Conservation (phyloP, 2,329 filamentous ascomycete species). For the Dothistroma septosporum region DNA sequence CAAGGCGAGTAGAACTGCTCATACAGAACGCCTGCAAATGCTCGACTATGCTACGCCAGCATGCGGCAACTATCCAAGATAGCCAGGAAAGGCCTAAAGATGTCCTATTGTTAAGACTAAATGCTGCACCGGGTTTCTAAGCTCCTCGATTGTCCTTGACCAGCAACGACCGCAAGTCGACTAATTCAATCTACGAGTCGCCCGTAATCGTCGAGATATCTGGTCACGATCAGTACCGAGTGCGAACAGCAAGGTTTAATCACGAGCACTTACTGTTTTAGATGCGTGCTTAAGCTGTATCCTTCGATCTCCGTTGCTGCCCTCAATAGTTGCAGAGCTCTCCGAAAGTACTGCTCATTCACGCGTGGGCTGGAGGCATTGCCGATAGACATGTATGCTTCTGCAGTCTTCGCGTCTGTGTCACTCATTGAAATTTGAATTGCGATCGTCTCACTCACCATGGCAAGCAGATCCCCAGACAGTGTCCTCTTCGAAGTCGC, state of each 20-base stretch:
- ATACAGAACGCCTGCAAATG: no score
- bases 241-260: not conserved
- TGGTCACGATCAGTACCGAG: conserved; percentile 15
- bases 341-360: conserved; percentile 45
- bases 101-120: no score
- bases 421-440: conserved; percentile 1
- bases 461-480: conserved; percentile 44
- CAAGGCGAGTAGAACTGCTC: no score
- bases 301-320: conserved; percentile 41
- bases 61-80: no score
- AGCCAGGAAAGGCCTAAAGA: no score
- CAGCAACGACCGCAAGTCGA: not conserved
- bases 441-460: conserved; percentile 35
- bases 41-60: no score
- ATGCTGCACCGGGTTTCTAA: not conserved
- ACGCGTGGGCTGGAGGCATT: conserved; percentile 46
- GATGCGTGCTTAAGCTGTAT: conserved; percentile 43
- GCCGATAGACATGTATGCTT: conserved; percentile 51
- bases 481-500: conserved; percentile 39
- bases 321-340: conserved; percentile 46
- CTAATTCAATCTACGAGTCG: conserved; percentile 23
- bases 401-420: conserved; percentile 41
- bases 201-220: conserved; percentile 47
- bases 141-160: not conserved
- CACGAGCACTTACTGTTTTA: conserved; percentile 43